phyloP scores from a whole-genome alignment of 108 stramenopile genomes.

The Skeletonema grethae region DNA sequence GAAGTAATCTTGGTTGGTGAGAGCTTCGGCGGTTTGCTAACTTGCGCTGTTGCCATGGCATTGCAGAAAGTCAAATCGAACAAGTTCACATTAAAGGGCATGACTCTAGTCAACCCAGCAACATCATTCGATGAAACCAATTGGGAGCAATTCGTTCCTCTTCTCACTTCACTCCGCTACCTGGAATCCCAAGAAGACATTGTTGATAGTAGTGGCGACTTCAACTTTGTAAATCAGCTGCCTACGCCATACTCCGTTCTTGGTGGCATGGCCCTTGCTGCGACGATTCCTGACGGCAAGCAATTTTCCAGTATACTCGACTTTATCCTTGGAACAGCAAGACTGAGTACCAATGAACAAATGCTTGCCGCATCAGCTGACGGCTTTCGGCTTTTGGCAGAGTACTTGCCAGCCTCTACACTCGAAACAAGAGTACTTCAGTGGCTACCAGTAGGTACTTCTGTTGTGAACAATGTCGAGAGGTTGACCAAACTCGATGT shows the following conservation, averaged over 20 bases:
- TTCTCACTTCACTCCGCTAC: conserved; percentile 60
- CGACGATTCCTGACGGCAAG: conserved; percentile 57
- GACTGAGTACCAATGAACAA: conserved; percentile 18
- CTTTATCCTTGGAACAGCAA: conserved; percentile 36
- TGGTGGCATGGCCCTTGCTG: conserved; percentile 61
- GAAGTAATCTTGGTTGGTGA: conserved; percentile 82
- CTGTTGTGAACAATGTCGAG: conserved; percentile 54
- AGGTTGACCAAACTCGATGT: conserved; percentile 58
- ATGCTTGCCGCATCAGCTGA: conserved; percentile 41
- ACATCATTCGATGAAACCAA: conserved; percentile 83
- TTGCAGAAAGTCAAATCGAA: conserved; percentile 29
- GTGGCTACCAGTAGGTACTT: conserved; percentile 74
- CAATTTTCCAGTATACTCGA: conserved; percentile 61
- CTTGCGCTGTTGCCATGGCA: conserved; percentile 70
- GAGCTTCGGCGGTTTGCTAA: conserved; percentile 84
- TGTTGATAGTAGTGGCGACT: conserved; percentile 25
- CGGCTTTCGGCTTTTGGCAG: conserved; percentile 63
- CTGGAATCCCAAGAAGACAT: conserved; percentile 38
- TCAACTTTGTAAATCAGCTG: conserved; percentile 11
- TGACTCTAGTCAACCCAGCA: conserved; percentile 90
- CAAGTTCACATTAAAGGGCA: conserved; percentile 49
- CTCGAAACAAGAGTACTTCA: conserved; percentile 72
- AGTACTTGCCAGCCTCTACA: conserved; percentile 59
- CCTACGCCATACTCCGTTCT: conserved; percentile 76
- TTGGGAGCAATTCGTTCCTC: conserved; percentile 73